Evolutionary conservation across 2,329 filamentous ascomycete species (phyloP).

Genomic region (Dactylellina sp.): DNA sequence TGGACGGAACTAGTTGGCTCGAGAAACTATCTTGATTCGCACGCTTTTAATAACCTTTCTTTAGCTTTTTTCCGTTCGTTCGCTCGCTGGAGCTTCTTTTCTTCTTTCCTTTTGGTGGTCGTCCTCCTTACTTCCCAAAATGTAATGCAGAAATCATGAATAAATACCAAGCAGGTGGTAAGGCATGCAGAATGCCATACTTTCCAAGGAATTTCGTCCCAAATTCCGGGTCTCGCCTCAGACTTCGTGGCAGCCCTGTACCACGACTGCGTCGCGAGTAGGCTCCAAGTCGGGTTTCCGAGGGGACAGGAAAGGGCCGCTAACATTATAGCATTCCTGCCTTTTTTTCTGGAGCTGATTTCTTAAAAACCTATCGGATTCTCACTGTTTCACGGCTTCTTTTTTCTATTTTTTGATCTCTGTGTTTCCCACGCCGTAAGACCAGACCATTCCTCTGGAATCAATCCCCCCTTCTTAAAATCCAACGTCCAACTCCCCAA

Average conservation of each 20-base stretch:
- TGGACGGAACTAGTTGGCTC: conserved; percentile 12
- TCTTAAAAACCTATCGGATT: conserved; percentile 18
- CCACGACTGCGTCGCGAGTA: conserved; percentile 24
- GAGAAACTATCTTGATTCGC: conserved; percentile 21
- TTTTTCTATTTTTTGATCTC: too few relatives aligned
- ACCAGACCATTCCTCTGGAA: neutral
- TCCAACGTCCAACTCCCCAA: conserved; percentile 13
- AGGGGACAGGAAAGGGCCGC: conserved; percentile 23
- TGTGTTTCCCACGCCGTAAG: too few relatives aligned
- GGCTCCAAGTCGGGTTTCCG: conserved; percentile 10
- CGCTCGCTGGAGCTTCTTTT: neutral
- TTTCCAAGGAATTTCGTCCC: conserved; percentile 15
- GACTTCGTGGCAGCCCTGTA: conserved; percentile 8
- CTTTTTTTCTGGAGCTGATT: neutral
- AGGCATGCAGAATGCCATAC: conserved; percentile 22
- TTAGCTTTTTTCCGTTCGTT: neutral
- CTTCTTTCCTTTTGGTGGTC: neutral
- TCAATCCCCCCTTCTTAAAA: neutral
- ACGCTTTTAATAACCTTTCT: neutral
- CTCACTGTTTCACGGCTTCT: neutral
- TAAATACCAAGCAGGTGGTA: conserved; percentile 42
- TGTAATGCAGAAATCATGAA: conserved; percentile 22
- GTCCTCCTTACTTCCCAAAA: conserved; percentile 2
- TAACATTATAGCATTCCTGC: conserved; percentile 7
- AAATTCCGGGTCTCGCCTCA: conserved; percentile 18